Evolutionary conservation across 257 asterid species (phyloP), one percentile per base, ranked within the genome.

Genomic region (Ajuga chamaepitys): DNA sequence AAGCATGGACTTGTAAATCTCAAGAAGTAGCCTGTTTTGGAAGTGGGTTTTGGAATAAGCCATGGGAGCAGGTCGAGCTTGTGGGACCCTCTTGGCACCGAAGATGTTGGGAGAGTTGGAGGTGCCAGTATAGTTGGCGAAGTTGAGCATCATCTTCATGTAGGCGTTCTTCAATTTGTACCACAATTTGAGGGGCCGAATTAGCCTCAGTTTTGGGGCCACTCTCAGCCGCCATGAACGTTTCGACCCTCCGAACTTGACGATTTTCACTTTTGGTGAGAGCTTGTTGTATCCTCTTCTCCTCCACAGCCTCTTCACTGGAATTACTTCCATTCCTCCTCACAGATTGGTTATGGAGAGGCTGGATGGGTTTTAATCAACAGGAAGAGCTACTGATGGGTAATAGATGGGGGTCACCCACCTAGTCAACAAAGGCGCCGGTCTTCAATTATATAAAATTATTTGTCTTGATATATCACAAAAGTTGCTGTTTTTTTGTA

Each of bases 1-100:
- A 7, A 77, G 83, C 85, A 84, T 54, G 14, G 89, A 82, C 26
- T 88, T 88, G n/a, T 88, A 88, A 13, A 88, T 88, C 88, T 88
- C 96, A 68, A 80, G 77, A 17, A 84, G 28, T 68, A 88, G 74
- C 58, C 96, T 75, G 40, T 82, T 82, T 13, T 88, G 89, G 40
- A 88, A 86, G 30, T 86, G 88, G 4, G 67, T 71, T 67, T 66
- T 72, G 3, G 81, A 59, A 5, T 61, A 51, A 4, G 34, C 38
- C 72, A 14, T 28, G 9, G 70, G 55, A 12, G 34, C 41, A 0
- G 46, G 42, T 24, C 81, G 71, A 9, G 67, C 67, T 8, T 54
- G 70, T 0, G 84, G 78, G 50, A 73, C 64, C 24, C 84, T 68
- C 10, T 60, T 81, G 9, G 5, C 47, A 0, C 78, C 78, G 9